Conservation (phyloP, 768 basidiomycete species). For the Collybia sordida region DNA sequence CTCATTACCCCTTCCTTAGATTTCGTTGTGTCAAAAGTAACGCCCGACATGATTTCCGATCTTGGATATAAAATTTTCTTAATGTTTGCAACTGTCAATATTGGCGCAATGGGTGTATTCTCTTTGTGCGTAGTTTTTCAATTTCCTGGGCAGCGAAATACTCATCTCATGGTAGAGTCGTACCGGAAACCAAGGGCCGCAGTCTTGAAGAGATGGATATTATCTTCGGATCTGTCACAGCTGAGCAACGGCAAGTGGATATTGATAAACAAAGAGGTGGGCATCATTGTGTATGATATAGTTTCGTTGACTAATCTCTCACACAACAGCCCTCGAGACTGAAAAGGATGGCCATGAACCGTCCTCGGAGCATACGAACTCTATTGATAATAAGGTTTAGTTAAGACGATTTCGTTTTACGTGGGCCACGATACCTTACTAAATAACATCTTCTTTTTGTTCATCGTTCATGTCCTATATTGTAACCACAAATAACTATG, state of each 20-base stretch:
- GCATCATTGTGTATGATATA: neutral
- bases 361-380: neutral
- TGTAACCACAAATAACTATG: too few species aligned
- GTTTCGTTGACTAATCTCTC: neutral
- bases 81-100: conserved; percentile 73
- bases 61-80: conserved; percentile 77
- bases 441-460: too few species aligned
- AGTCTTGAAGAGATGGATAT: conserved; percentile 56
- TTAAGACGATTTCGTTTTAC: neutral
- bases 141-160: neutral
- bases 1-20: conserved; percentile 33
- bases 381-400: conserved; percentile 1
- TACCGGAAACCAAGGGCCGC: conserved; percentile 64
- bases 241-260: conserved; percentile 50
- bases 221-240: conserved; percentile 56
- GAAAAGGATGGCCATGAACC: neutral
- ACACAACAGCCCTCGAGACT: neutral
- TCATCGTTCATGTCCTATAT: too few species aligned
- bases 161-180: conserved; percentile 31
- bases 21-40: conserved; percentile 72
- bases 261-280: conserved; percentile 45
- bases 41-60: conserved; percentile 58
- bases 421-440: too few species aligned
- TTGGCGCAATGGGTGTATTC: conserved; percentile 68
- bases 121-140: conserved; percentile 44